Evolutionary conservation across 306 rosid genomes (phyloP).

Genomic region (Sindora glabra): DNA sequence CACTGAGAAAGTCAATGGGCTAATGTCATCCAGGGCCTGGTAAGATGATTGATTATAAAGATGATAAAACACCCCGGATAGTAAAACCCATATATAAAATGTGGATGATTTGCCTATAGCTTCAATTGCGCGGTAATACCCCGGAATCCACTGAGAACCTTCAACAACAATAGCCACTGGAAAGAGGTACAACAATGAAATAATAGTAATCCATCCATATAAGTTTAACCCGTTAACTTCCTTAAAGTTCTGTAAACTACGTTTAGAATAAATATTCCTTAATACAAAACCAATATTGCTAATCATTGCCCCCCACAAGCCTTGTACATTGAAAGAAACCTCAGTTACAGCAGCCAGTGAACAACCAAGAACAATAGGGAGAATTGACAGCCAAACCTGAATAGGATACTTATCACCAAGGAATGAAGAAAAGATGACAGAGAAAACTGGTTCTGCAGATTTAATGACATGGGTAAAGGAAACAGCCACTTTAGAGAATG

Average conservation of each 20-base stretch:
- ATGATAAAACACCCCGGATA: conserved; percentile 90
- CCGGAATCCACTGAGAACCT: conserved; percentile 90
- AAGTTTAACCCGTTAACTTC: conserved; percentile 83
- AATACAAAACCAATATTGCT: conserved; percentile 90
- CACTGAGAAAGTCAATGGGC: conserved; percentile 82
- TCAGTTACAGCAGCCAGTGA: conserved; percentile 84
- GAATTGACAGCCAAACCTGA: conserved; percentile 82
- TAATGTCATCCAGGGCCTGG: conserved; percentile 88
- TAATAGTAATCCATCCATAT: conserved; percentile 72
- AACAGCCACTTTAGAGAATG: conserved; percentile 92
- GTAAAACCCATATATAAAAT: conserved; percentile 70
- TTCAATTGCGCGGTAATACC: conserved; percentile 66
- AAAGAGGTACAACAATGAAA: conserved; percentile 66
- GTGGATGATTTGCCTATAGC: conserved; percentile 62
- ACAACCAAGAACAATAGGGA: conserved; percentile 89
- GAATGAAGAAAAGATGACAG: conserved; percentile 64
- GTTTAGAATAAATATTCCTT: conserved; percentile 80
- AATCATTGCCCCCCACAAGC: conserved; percentile 78
- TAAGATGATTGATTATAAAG: conserved; percentile 94
- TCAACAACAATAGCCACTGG: conserved; percentile 81
- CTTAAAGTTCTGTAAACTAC: conserved; percentile 66
- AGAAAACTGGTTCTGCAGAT: conserved; percentile 86
- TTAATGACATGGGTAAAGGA: conserved; percentile 97
- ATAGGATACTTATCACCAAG: conserved; percentile 76
- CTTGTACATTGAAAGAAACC: conserved; percentile 77